phyloP scores from a whole-genome alignment of 192 early-diverging fungal species.

The Kappamyces sp. region DNA sequence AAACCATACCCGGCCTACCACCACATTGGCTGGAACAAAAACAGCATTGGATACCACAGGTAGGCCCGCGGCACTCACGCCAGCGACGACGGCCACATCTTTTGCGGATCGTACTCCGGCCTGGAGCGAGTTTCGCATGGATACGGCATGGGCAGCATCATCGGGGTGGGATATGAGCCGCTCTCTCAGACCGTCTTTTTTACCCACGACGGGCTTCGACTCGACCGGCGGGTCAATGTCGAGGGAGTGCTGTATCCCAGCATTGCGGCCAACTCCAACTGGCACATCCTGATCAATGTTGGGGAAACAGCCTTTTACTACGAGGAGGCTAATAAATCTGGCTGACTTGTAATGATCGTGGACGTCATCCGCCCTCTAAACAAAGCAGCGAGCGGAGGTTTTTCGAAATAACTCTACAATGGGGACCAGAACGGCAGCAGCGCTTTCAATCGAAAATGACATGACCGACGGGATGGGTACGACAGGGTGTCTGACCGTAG shows the following conservation, averaged over 20 bases:
- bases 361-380: not conserved
- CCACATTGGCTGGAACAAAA: slow-evolving; percentile 42
- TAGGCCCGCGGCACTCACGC: too few relatives aligned
- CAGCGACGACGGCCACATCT: slow-evolving; percentile 41
- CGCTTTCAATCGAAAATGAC: slow-evolving; percentile 40
- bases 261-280: not conserved
- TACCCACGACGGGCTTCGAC: not conserved
- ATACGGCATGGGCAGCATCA: slow-evolving; percentile 22
- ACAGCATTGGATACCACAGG: slow-evolving; percentile 33
- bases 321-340: slow-evolving; percentile 5
- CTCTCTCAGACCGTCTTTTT: slow-evolving; percentile 19
- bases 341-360: not conserved
- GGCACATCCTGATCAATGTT: slow-evolving; percentile 8
- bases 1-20: slow-evolving; percentile 36
- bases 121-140: slow-evolving; percentile 12
- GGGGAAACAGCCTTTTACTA: slow-evolving; percentile 2
- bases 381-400: slow-evolving; percentile 2
- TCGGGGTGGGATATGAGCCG: slow-evolving; percentile 30
- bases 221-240: not conserved
- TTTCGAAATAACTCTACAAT: slow-evolving; percentile 5
- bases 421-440: slow-evolving; percentile 23
- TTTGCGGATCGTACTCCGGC: slow-evolving; percentile 24
- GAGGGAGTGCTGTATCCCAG: slow-evolving; percentile 6
- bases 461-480: slow-evolving; percentile 50
- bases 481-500: slow-evolving; percentile 13